Evolutionary conservation across 768 basidiomycete genomes (phyloP).

Genomic region (Phaffia australis): DNA sequence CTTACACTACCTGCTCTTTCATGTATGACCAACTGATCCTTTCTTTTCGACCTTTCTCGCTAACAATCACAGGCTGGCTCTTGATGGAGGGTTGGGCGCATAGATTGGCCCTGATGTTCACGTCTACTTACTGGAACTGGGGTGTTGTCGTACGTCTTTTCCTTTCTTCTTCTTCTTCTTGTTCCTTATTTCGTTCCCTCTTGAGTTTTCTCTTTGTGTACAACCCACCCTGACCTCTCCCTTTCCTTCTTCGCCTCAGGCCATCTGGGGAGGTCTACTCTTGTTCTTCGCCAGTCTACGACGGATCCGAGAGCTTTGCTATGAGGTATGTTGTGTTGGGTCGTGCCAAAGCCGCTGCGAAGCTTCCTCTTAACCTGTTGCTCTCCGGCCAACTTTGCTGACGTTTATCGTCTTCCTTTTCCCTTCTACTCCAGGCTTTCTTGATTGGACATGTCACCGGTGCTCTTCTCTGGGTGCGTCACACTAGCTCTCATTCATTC

Average conservation of each 20-base stretch:
- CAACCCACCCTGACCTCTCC: too few relatives aligned
- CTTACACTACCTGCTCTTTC: neutral
- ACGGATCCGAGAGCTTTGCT: constrained; percentile 9
- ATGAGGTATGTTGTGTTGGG: constrained; percentile 4
- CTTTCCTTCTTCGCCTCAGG: neutral
- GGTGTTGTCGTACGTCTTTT: neutral
- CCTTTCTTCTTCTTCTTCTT: neutral
- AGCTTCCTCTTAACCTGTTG: too few relatives aligned
- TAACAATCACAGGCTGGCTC: neutral
- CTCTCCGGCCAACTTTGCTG: too few relatives aligned
- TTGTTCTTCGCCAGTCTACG: neutral
- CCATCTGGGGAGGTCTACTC: neutral
- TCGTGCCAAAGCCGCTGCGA: too few relatives aligned
- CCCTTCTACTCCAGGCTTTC: constrained; percentile 3
- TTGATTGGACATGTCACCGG: constrained; percentile 16
- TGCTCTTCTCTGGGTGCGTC: constrained; percentile 1
- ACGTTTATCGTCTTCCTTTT: neutral
- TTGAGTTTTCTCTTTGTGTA: too few relatives aligned
- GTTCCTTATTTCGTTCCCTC: neutral
- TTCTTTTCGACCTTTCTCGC: neutral
- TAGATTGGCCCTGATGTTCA: neutral
- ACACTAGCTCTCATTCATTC: neutral
- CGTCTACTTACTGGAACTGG: constrained; percentile 12
- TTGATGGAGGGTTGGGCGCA: neutral
- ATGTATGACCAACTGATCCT: neutral